Conservation (phyloP, 2,329 filamentous ascomycete species). For the Plectosphaerella sp. region DNA sequence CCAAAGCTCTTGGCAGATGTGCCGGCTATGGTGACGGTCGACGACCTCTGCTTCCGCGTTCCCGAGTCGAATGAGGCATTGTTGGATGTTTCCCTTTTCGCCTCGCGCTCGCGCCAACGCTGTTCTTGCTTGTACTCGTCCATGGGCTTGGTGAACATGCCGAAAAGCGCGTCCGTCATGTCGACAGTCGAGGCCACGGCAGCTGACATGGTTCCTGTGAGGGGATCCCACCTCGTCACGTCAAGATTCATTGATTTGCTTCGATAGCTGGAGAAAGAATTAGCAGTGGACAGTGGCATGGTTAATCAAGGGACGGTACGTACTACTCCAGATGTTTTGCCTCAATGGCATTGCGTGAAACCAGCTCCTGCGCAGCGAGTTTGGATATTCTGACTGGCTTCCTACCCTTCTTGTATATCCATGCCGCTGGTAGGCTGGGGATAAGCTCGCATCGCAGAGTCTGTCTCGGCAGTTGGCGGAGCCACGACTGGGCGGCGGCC, state of each 20-base stretch:
- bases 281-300: neutral
- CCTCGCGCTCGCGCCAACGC: neutral
- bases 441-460: constrained; percentile 4
- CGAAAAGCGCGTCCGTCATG: constrained; percentile 7
- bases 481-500: neutral
- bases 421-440: constrained; percentile 4
- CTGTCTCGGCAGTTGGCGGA: constrained; percentile 1
- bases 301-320: neutral
- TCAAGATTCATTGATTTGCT: constrained; percentile 20
- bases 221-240: constrained; percentile 22
- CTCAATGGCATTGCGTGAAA: neutral
- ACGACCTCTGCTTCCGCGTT: neutral
- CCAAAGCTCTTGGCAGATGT: constrained; percentile 7
- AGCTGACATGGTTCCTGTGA: constrained; percentile 17
- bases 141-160: constrained; percentile 7
- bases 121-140: constrained; percentile 2
- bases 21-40: constrained; percentile 1
- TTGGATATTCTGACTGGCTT: constrained; percentile 3
- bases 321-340: constrained; percentile 2
- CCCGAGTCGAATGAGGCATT: neutral
- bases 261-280: neutral
- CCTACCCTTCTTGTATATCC: constrained; percentile 2
- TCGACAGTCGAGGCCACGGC: constrained; percentile 6
- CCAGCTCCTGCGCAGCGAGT: neutral
- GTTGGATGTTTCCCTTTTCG: neutral